Base-by-base conservation (phyloP, 208 protist species). In the Crithidia fasciculata region DNA sequence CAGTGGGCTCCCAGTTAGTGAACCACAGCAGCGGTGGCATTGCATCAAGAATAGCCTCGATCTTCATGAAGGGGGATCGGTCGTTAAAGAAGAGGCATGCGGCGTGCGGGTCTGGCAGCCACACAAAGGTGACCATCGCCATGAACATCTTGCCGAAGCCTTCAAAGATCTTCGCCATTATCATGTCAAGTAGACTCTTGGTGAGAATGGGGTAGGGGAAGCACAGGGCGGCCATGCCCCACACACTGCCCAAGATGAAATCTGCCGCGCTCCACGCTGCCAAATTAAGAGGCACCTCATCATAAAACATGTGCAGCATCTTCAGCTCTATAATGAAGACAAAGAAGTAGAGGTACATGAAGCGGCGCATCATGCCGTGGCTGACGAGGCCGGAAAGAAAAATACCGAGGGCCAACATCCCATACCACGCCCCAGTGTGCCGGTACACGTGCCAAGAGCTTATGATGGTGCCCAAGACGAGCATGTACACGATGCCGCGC, bases 21-120 rank as follows among this genome's bases (percentile, higher is more conserved):
- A 82, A 82, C 81, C 81, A 86, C 69, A 86, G 64, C 58, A 86
- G 65, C 12, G 76, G 65, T 37, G 76, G 64, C 64, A 81, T 69
- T 61, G 71, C 28, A 2, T 70, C 54, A 4, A 82, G 73, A 12
- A 72, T 57, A 9, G 52, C 65, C 55, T 86, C 81, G 40, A 86
- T 67, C 56, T 72, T 78, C 36, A 58, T 70, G 49, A 86, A 78
- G 15, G 76, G 69, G 28, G 50, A 62, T 37, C 55, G 58, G 41
- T 86, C 74, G 45, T 55, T 65, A 69, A 77, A 86, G 68, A 86
- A 86, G 63, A 80, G 60, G 36, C 60, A 62, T 0, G 69, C 67
- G 50, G 81, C 69, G 76, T 82, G 76, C 53, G 69, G 39, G 65
- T 82, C 70, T 8, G 76, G 45, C 64, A 69, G 60, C 37, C 54